Percentiles rank a stretch among this genome's conserved stretches.
Conservation (phyloP, 2,329 filamentous ascomycete genomes). For the Colletotrichum gigasporum region DNA sequence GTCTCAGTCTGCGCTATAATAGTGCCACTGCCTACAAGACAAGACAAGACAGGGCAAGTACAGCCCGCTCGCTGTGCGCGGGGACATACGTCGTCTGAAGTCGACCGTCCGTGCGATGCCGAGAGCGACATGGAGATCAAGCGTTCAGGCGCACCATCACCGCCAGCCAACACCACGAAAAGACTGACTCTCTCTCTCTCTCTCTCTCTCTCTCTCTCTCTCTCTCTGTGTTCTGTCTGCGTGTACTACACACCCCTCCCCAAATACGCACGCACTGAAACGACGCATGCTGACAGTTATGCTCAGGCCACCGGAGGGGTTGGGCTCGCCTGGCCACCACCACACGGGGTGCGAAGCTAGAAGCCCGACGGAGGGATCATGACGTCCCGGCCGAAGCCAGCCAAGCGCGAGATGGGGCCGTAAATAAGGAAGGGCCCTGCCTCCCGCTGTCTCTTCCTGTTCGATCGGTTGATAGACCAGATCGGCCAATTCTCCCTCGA, state of each 20-base stretch:
- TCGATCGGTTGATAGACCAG: neutral
- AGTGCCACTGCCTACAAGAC: no score
- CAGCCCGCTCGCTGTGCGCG: neutral
- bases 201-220: neutral
- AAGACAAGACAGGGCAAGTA: neutral
- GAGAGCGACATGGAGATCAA: constrained; percentile 14
- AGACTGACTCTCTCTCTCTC: neutral
- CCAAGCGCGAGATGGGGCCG: neutral
- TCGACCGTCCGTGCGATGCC: neutral
- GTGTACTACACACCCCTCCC: neutral
- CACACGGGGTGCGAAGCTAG: constrained; percentile 9
- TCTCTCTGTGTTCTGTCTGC: constrained; percentile 13
- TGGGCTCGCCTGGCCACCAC: constrained; percentile 4
- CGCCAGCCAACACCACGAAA: neutral
- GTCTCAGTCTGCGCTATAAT: constrained; percentile 17
- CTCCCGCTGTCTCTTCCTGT: neutral
- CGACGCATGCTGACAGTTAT: constrained; percentile 12
- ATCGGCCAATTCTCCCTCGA: no score
- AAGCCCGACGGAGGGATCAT: neutral
- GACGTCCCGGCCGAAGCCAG: constrained; percentile 3
- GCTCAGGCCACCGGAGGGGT: constrained; percentile 27
- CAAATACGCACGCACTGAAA: constrained; percentile 30
- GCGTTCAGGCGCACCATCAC: neutral
- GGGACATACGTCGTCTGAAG: constrained; percentile 24
- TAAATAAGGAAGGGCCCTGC: constrained; percentile 30